A percentile compares a stretch with the other conserved stretches of the same genome.
Evolutionary conservation across 2,329 filamentous ascomycete genomes (phyloP).

Genomic region (Calonectria pauciramosa): DNA sequence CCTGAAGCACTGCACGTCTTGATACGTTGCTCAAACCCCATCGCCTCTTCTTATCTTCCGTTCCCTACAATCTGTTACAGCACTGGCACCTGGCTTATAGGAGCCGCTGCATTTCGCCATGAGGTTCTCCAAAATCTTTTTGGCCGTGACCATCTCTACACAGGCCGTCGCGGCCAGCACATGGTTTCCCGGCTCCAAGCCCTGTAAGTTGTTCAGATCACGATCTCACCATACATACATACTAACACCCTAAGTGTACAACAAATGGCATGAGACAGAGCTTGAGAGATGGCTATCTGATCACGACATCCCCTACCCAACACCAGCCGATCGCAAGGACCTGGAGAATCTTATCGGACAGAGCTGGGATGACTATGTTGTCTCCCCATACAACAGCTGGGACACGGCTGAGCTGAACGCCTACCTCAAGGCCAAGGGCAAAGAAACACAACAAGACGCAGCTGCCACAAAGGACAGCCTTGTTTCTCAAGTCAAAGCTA

Average conservation of each 20-base stretch:
- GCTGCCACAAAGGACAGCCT: constrained; percentile 79
- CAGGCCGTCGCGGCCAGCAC: constrained; percentile 79
- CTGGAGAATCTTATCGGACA: constrained; percentile 91
- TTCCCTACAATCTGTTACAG: constrained; percentile 16
- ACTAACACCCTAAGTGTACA: constrained; percentile 76
- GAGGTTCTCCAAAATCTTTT: constrained; percentile 80
- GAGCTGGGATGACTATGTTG: constrained; percentile 87
- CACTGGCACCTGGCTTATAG: constrained; percentile 3
- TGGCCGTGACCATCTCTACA: constrained; percentile 80
- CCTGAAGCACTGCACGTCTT: background rate
- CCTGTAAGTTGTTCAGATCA: constrained; percentile 71
- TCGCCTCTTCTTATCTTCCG: background rate
- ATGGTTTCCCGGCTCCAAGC: constrained; percentile 83
- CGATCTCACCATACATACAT: background rate
- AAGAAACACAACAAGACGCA: constrained; percentile 76
- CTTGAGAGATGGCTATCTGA: constrained; percentile 97
- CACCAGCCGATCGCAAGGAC: constrained; percentile 90
- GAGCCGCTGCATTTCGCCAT: constrained; percentile 63
- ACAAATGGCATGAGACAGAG: constrained; percentile 99
- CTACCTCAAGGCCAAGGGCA: constrained; percentile 79
- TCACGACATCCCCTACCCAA: constrained; percentile 91
- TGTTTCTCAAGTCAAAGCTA: constrained; percentile 75
- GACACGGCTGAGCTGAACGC: constrained; percentile 75
- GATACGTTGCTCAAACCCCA: background rate
- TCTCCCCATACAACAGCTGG: constrained; percentile 83